Base-by-base conservation (phyloP, 495 filamentous ascomycete species). In the Tuber borchii region DNA sequence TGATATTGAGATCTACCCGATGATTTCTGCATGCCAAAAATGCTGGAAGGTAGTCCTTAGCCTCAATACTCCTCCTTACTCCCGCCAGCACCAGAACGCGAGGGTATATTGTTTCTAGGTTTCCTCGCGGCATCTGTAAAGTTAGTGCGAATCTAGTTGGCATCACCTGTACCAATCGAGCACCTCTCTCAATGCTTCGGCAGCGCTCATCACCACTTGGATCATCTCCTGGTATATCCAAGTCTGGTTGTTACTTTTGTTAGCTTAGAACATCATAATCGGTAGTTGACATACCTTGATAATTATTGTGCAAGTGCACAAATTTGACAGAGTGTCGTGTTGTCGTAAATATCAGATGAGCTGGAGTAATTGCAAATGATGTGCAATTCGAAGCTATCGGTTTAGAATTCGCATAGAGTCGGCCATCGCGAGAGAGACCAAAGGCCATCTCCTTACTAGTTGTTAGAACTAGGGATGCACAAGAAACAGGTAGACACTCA, bases 1-100 rank as follows among this genome's bases (percentile, higher is more conserved):
- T 86, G 73, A 99, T 95, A 82, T 98, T 99, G 91, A 97, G 93
- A 82, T 99, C 95, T 5, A 99, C 95, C 77, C 95, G 89, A 82
- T 97, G 96, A 72, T 90, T 93, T 45, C 95, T 90, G 83, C 95
- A 99, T 56, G 91, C 89, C 40, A 92, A 85, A 83, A 97, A 99
- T 2, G 95, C 95, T 73, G 87, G 89, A 69, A 87, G 90, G 79
- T 97, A 99, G 69, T 95, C 87, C 82, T 91, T 92, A 31, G 87
- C 85, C 75, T 92, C 91, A 72, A 99, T 92, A 61, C 90, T 90
- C 48, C 89, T 87, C 68, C 95, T 88, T 65, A 97, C 93, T 31
- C 95, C 93, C 0, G 93, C 93, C 76, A 99, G 84, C 3, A 98
- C 94, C 81, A 99, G 89, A 9, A 95, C 95, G 71, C 95, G 89